Base-by-base conservation (phyloP, 441 rosid genomes). In the Populus tomentosa region DNA sequence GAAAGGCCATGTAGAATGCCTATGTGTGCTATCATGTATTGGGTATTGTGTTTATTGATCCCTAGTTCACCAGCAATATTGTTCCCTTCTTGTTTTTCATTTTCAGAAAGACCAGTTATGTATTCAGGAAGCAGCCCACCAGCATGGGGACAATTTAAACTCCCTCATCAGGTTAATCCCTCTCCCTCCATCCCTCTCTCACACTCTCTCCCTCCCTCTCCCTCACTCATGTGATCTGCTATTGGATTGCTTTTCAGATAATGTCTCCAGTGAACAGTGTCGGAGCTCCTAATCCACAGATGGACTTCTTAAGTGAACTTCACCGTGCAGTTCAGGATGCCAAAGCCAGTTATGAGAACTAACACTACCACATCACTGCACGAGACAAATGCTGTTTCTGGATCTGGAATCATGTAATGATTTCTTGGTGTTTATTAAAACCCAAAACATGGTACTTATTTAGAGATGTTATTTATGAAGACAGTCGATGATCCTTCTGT, bases 21-120 rank as follows among this genome's bases (percentile, higher is more conserved):
- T 62, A 20, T 67, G 33, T 28, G 72, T n/a, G 36, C 14, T 67
- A 2, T 30, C 9, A n/a, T 75, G 42, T 21, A 9, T 13, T 33
- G 61, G 73, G 61, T 70, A 6, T 13, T 10, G 46, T 70, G 53
- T 70, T 67, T 76, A 26, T 23, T 3, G 16, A 5, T 26, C 26
- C 62, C 46, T 50, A 24, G 53, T 62, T 21, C 69, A 35, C 35
- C 1, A 40, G 50, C 50, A 40, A 40, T 40, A 40, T 11, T 40
- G 50, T 40, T 40, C 32, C 9, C 4, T 32, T 68, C 24, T 68
- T 67, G 62, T 56, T 74, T 64, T 38, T 53, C 18, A 9, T 78
- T 33, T 82, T 78, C 87, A 90, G 93, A 90, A 78, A 88, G 87
- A 79, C 91, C 93, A 28, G 87, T 84, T 71, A 64, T 88, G 81